Evolutionary conservation across 306 rosid species (phyloP), one percentile per base, ranked within the genome.

Genomic region (Astragalus glycyphyllos): DNA sequence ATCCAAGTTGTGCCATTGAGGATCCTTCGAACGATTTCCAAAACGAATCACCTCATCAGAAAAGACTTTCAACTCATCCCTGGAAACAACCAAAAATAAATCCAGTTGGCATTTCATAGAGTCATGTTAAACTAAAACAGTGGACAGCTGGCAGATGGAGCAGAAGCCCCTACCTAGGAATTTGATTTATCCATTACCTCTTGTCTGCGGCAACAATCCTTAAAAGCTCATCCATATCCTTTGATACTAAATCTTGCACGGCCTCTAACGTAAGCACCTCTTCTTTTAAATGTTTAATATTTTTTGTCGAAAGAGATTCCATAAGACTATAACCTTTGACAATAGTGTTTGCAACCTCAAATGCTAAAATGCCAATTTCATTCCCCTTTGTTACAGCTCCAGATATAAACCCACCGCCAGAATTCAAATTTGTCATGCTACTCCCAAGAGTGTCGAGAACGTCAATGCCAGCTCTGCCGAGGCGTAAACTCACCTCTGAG

Each of bases 371-470:
- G 3, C 86, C 77, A 74, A 91, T 78, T 84, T 86, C 96, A 68
- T 78, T 88, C 54, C 97, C 96, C 80, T 86, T 91, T 23, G 72
- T 78, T 12, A 84, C 82, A 16, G 83, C 83, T 26, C 83, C 87
- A 37, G 89, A 80, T 58, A 70, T 68, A 61, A 91, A 91, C 15
- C 97, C 97, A 47, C 84, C 60, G 4, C 89, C 84, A 31, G 90
- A 45, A 61, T 85, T 83, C 46, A 91, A 80, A 84, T 87, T 91
- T 2, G 91, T 69, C 97, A 91, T 88, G 81, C 97, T 91, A 83
- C 97, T 91, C 50, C 97, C 97, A 78, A 91, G 96, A 20, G 97
- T 88, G 82, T 91, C 97, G 86, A 91, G 66, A 49, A 91, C 97
- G 4, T 87, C 87, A 63, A 86, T 86, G 23, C 94, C 88, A 15